Evolutionary conservation across 257 asterid species (phyloP), one percentile per base, ranked within the genome.

Genomic region (Primulina huaijiensis): DNA sequence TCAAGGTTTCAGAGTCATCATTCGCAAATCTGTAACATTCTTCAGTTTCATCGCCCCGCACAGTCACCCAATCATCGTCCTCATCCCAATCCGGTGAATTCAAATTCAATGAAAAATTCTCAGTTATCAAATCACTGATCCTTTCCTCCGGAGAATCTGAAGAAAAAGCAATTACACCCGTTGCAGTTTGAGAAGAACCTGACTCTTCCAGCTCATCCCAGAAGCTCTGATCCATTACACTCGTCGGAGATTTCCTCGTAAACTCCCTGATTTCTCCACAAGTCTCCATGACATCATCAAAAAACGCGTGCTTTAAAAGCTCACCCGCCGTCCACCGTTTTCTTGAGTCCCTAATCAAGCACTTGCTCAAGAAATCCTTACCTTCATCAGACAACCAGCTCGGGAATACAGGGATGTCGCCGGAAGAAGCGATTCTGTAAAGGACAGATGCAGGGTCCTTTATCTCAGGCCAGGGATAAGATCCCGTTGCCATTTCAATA

Each of bases 401-500:
- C 1, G 97, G 99, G 11, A 66, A n/a, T 20, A 82, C 86, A 17
- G 94, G 95, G 1, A 77, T 58, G 3, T 90, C 92, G 2, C 79
- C 81, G 53, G 96, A 80, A 66, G 65, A 79, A 25, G 85, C 99
- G 65, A 93, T 87, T 68, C 84, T 83, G 74, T 77, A 87, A 7
- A 93, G 75, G 16, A 90, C 90, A 21, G 99, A 81, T 2, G 86
- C 92, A 5, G 95, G 94, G 31, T 86, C 89, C 31, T 71, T 76
- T 80, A 87, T 74, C 78, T 86, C 87, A 74, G 84, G 82, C 99
- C 99, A 93, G 6, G 96, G 97, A 61, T 58, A 73, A 52, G 74
- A 50, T 3, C 97, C 99, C 3, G 96, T 87, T 5, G 96, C 96
- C 97, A 93, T 89, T 80, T 93, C 97, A 0, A 90, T 65, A 3